Evolutionary conservation across 331 rosid genomes (phyloP).

Genomic region (Phaseolus coccineus): DNA sequence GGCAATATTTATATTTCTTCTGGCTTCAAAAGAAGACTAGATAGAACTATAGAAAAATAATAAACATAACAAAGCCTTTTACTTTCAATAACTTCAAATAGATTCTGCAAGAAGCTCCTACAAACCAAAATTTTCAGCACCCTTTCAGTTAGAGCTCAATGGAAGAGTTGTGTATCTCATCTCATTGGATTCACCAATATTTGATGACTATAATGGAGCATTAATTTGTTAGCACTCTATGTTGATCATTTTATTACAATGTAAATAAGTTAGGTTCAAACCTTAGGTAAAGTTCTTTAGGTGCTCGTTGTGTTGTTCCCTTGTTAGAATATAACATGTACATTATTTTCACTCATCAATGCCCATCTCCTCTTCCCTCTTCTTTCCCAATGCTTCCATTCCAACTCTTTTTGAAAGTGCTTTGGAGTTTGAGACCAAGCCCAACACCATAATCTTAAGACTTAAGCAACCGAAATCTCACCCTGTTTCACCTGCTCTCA

Average conservation of each 20-base stretch:
- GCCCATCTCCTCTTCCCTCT: conserved; percentile 6
- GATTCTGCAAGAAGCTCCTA: conserved; percentile 31
- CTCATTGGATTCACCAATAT: conserved; percentile 2
- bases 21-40: neutral
- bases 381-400: conserved; percentile 10
- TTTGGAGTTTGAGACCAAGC: neutral
- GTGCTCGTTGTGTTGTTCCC: conserved; percentile 1
- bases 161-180: neutral
- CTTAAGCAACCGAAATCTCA: neutral
- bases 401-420: neutral
- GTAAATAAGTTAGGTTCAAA: conserved; percentile 1
- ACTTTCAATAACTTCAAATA: neutral
- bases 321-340: neutral
- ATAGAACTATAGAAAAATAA: conserved; percentile 20
- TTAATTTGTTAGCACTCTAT: neutral
- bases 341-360: neutral
- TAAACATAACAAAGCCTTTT: conserved; percentile 8
- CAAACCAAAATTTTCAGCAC: conserved; percentile 18
- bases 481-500: neutral
- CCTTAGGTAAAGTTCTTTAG: neutral
- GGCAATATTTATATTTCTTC: conserved; percentile 9
- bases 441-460: neutral
- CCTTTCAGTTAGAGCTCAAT: conserved; percentile 23
- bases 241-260: neutral
- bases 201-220: neutral